phyloP scores from a whole-genome alignment of 495 filamentous ascomycete species.

The Neurospora sp. region DNA sequence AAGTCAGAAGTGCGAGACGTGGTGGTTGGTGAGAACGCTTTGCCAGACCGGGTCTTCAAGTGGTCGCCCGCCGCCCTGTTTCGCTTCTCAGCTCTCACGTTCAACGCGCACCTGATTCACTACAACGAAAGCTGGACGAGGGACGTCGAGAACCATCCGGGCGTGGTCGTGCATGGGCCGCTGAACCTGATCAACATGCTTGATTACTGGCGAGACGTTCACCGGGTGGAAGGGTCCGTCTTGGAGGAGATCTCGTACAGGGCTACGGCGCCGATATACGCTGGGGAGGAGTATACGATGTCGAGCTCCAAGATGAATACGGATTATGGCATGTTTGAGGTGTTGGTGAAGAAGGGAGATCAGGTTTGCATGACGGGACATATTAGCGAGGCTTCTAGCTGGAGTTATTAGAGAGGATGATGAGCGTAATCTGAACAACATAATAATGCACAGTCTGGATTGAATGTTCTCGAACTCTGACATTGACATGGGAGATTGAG shows the following conservation, averaged over 20 bases:
- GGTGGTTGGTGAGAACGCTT: neutral
- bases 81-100: conserved; percentile 63
- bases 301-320: neutral
- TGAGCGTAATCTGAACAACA: neutral
- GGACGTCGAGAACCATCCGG: conserved; percentile 48
- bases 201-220: conserved; percentile 51
- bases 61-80: conserved; percentile 53
- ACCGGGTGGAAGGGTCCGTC: neutral
- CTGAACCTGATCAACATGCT: conserved; percentile 55
- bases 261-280: conserved; percentile 51
- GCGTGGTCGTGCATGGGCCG: conserved; percentile 54
- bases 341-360: neutral
- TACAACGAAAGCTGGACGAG: conserved; percentile 51
- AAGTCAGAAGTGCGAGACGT: conserved; percentile 12
- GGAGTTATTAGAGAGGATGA: neutral
- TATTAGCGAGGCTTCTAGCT: neutral
- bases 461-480: neutral
- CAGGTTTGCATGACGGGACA: neutral
- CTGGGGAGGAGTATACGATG: conserved; percentile 40
- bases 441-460: neutral
- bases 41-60: conserved; percentile 24
- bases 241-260: conserved; percentile 38
- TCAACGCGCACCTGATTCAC: conserved; percentile 66
- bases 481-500: neutral
- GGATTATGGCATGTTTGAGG: neutral